Percentiles rank a stretch among this genome's conserved stretches.
These are phyloP conservation scores for Wickerhamiella siamensis DNA, from an alignment of 805 yeast genomes.

Conservation along the genomic window DNA sequence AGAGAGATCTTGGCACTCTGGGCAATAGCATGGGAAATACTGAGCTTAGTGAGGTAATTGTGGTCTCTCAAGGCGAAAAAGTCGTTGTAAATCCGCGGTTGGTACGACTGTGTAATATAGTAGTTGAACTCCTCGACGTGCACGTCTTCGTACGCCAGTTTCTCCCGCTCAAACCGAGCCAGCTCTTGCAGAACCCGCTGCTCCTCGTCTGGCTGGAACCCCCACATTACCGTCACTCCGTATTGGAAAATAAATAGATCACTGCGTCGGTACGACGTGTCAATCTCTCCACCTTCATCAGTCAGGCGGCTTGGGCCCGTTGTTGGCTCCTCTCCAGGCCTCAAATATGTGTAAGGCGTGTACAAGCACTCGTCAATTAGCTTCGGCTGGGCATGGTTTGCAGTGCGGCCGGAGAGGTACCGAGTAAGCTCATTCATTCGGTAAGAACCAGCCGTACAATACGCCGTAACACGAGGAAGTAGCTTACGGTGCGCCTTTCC, in stretches of 20 bases:
- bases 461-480: slow-evolving; percentile 88
- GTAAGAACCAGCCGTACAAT: slow-evolving; percentile 89
- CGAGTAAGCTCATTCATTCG: slow-evolving; percentile 73
- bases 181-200: slow-evolving; percentile 64
- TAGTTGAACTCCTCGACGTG: slow-evolving; percentile 92
- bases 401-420: slow-evolving; percentile 68
- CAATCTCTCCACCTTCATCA: slow-evolving; percentile 92
- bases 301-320: slow-evolving; percentile 39
- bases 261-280: slow-evolving; percentile 72
- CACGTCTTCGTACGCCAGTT: slow-evolving; percentile 78
- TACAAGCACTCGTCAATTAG: slow-evolving; percentile 89
- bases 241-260: slow-evolving; percentile 87
- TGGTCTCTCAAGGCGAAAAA: slow-evolving; percentile 80
- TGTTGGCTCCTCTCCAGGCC: slow-evolving; percentile 24
- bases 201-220: slow-evolving; percentile 76
- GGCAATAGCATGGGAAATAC: slow-evolving; percentile 90
- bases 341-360: slow-evolving; percentile 55
- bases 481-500: slow-evolving; percentile 75
- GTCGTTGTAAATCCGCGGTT: slow-evolving; percentile 92
- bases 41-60: slow-evolving; percentile 81
- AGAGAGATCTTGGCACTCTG: slow-evolving; percentile 91
- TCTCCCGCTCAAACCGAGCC: slow-evolving; percentile 82
- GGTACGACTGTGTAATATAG: slow-evolving; percentile 84
- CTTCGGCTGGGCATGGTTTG: slow-evolving; percentile 53
- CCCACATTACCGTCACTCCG: slow-evolving; percentile 97